Evolutionary conservation across 495 filamentous ascomycete species (phyloP).

Genomic region (Tuber borchii): DNA sequence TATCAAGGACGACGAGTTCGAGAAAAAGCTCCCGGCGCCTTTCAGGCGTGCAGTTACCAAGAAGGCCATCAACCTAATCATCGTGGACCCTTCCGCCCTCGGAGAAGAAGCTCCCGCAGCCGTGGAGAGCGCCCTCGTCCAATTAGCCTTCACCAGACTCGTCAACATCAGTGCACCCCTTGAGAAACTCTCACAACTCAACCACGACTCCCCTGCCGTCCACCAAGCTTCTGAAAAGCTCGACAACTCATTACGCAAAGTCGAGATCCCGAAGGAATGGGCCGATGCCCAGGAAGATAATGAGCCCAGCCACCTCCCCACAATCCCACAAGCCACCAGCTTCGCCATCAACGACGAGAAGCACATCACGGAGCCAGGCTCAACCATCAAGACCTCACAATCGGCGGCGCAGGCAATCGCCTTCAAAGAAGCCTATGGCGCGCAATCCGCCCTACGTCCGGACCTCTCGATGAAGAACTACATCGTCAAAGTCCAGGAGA

Average conservation of each 20-base stretch:
- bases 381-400: constrained; percentile 65
- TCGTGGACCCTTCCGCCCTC: constrained; percentile 59
- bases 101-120: constrained; percentile 50
- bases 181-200: constrained; percentile 51
- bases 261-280: constrained; percentile 76
- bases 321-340: constrained; percentile 64
- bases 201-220: constrained; percentile 43
- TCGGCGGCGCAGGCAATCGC: constrained; percentile 76
- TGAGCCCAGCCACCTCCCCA: constrained; percentile 50
- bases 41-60: constrained; percentile 62
- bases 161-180: constrained; percentile 46
- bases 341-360: constrained; percentile 75
- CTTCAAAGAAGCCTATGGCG: constrained; percentile 92
- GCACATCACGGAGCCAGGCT: constrained; percentile 58
- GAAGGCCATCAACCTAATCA: constrained; percentile 61
- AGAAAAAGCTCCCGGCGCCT: constrained; percentile 69
- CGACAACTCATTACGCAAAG: constrained; percentile 58
- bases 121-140: constrained; percentile 53
- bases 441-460: constrained; percentile 65
- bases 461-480: constrained; percentile 79
- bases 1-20: constrained; percentile 77
- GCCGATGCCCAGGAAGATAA: constrained; percentile 57
- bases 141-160: constrained; percentile 75
- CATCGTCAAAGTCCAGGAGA: constrained; percentile 87
- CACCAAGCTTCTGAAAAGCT: constrained; percentile 60